Conservation (phyloP, 176 grass and related monocot species). For the Rhynchospora pubera region DNA sequence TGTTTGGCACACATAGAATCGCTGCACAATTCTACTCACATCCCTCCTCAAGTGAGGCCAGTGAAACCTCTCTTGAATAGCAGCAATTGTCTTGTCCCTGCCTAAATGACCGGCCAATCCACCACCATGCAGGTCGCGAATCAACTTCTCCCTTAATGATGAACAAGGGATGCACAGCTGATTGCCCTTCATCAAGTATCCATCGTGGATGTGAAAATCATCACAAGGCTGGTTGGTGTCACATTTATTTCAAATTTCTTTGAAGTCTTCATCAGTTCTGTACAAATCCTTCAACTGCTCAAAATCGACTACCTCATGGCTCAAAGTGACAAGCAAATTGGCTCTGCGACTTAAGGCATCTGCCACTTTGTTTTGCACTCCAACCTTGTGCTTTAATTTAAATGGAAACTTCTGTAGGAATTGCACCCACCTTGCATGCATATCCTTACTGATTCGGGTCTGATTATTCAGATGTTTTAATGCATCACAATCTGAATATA, state of each 20-base stretch:
- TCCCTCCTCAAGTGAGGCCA: background rate
- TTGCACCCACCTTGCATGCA: background rate
- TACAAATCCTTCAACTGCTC: background rate
- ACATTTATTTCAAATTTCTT: background rate
- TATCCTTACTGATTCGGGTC: background rate
- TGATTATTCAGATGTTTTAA: background rate
- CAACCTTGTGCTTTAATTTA: background rate
- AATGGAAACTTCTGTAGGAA: slow-evolving; percentile 19
- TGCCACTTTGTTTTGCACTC: background rate
- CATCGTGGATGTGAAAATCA: background rate
- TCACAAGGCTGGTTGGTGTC: background rate
- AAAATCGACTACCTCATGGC: background rate
- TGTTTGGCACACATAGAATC: background rate
- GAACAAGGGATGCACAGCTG: background rate
- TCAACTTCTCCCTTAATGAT: background rate
- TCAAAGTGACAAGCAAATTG: background rate
- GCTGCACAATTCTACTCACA: background rate
- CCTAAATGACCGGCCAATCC: background rate
- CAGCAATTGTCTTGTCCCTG: background rate
- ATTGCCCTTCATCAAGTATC: background rate
- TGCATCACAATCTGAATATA: background rate
- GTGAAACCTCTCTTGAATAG: background rate
- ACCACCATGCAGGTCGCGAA: background rate
- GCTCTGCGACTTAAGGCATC: background rate
- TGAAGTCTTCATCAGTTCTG: background rate